Conservation (phyloP, 1,284 basidiomycete genomes). For the Tilletia indica region DNA sequence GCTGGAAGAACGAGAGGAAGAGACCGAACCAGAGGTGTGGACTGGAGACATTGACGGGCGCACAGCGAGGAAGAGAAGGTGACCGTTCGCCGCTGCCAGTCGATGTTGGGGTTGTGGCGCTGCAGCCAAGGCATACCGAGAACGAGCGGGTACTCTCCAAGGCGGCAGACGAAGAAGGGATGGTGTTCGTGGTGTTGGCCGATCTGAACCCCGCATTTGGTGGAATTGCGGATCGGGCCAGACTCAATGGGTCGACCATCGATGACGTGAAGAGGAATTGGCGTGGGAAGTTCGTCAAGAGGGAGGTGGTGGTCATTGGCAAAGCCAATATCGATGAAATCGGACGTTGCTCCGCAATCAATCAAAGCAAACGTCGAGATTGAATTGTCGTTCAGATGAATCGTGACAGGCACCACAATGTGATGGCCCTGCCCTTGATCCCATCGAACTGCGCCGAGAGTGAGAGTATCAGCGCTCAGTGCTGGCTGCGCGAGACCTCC, state of each 20-base stretch:
- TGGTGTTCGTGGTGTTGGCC: not conserved
- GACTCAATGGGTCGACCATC: not conserved
- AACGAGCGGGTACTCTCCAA: not conserved
- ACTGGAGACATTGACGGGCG: not conserved
- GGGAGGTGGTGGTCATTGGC: not conserved
- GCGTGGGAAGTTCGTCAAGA: not conserved
- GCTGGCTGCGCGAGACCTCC: too few relatives aligned
- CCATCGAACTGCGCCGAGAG: too few relatives aligned
- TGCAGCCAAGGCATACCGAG: not conserved
- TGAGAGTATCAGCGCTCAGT: too few relatives aligned
- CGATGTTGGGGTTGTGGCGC: not conserved
- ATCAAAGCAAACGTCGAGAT: not conserved
- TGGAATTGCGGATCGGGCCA: not conserved
- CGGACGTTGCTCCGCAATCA: not conserved
- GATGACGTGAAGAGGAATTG: not conserved
- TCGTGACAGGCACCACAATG: too few relatives aligned
- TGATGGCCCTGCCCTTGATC: too few relatives aligned
- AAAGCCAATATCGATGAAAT: not conserved
- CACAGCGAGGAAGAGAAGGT: not conserved
- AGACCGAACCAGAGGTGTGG: not conserved
- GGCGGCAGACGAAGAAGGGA: not conserved
- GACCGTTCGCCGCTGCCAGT: not conserved
- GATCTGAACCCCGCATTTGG: not conserved
- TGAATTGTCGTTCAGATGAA: not conserved
- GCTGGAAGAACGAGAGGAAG: too few relatives aligned